phyloP scores from a whole-genome alignment of 2,329 filamentous ascomycete genomes.

The Pseudocercospora ulei region DNA sequence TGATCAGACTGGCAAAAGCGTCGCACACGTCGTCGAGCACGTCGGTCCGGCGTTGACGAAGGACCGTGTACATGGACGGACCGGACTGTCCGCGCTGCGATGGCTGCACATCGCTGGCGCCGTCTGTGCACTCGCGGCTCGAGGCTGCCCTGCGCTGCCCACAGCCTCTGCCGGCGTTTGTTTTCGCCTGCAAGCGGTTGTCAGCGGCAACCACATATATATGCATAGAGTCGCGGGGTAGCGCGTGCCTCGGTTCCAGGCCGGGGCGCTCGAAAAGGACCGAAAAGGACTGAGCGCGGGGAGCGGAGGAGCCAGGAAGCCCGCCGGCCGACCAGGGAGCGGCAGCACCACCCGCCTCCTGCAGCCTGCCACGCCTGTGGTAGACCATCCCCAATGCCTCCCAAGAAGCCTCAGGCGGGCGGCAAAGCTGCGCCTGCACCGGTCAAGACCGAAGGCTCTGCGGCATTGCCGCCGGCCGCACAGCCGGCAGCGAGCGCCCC shows the following conservation, averaged over 20 bases:
- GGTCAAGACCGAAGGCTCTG: slow-evolving; percentile 5
- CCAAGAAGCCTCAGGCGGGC: slow-evolving; percentile 7
- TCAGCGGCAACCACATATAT: slow-evolving; percentile 1
- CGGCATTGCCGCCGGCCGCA: neutral
- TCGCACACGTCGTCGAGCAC: slow-evolving; percentile 16
- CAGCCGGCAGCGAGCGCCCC: slow-evolving; percentile 11
- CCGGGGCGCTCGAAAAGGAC: too few species aligned
- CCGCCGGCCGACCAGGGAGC: neutral
- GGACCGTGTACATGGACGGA: slow-evolving; percentile 18
- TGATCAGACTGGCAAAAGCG: slow-evolving; percentile 13
- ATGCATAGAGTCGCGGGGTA: too few species aligned
- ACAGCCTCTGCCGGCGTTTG: slow-evolving; percentile 2
- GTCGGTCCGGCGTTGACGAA: slow-evolving; percentile 15
- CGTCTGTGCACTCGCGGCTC: slow-evolving; percentile 6
- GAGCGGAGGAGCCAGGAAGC: neutral
- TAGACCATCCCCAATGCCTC: slow-evolving; percentile 12
- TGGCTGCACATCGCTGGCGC: neutral
- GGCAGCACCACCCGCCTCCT: slow-evolving; percentile 9
- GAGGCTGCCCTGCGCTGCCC: neutral
- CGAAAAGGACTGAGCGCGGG: too few species aligned
- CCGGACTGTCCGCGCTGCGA: too few species aligned
- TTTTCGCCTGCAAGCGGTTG: slow-evolving; percentile 6
- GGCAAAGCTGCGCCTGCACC: neutral
- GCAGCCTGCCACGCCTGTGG: too few species aligned
- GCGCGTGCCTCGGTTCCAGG: too few species aligned